Evolutionary conservation across 1,284 basidiomycete genomes (phyloP).

Genomic region (Taiwanofungus camphoratus): DNA sequence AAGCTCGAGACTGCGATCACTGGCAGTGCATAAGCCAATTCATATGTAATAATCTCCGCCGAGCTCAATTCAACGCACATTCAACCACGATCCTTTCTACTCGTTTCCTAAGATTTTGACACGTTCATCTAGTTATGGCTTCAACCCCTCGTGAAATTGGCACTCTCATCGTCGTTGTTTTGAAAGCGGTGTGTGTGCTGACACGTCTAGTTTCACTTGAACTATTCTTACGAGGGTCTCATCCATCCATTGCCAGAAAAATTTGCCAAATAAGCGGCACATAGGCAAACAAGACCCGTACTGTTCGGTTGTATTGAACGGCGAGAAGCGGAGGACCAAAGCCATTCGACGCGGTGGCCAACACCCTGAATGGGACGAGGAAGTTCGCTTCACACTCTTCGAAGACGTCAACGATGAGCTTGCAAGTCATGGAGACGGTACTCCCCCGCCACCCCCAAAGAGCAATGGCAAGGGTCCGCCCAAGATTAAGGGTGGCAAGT

Average conservation of each 20-base stretch:
- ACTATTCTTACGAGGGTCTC: constrained; percentile 5
- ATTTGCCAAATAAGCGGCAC: constrained; percentile 89
- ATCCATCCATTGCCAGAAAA: constrained; percentile 49
- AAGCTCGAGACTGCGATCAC: constrained; percentile 2
- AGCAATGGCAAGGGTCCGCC: constrained; percentile 44
- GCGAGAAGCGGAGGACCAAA: constrained; percentile 80
- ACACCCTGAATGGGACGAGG: constrained; percentile 98
- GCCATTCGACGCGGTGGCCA: constrained; percentile 95
- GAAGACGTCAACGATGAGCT: constrained; percentile 74
- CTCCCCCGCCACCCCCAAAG: constrained; percentile 55
- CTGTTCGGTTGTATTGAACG: constrained; percentile 75
- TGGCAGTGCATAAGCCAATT: constrained; percentile 3
- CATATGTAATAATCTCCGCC: constrained; percentile 8
- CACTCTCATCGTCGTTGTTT: constrained; percentile 90
- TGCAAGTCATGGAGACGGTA: constrained; percentile 42
- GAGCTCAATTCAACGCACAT: not conserved
- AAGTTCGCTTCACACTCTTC: constrained; percentile 88
- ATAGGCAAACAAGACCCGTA: constrained; percentile 99
- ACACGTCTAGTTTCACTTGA: constrained; percentile 8
- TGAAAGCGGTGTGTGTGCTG: constrained; percentile 79
- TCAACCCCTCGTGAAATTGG: constrained; percentile 62
- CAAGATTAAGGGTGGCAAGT: constrained; percentile 69
- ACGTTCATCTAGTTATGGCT: too few relatives aligned
- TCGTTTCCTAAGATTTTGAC: constrained; percentile 15
- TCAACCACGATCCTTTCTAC: not conserved